phyloP scores from a whole-genome alignment of 1,284 basidiomycete genomes.

The Marasmius tenuissimus region DNA sequence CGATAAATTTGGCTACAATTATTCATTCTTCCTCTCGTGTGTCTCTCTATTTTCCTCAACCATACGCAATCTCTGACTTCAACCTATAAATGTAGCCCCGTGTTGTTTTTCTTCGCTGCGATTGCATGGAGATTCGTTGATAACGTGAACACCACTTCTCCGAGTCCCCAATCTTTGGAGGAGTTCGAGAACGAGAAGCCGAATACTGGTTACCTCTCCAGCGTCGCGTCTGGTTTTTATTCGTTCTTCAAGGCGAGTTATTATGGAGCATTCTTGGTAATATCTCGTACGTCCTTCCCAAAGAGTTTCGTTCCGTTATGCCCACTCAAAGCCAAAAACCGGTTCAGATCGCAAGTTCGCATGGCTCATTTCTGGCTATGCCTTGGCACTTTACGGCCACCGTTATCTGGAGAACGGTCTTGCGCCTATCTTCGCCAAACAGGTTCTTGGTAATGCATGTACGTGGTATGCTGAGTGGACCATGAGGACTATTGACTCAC shows the following conservation, averaged over 20 bases:
- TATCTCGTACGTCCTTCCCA: constrained; percentile 12
- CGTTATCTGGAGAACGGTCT: constrained; percentile 29
- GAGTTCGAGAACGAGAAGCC: not conserved
- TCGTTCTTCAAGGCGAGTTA: constrained; percentile 21
- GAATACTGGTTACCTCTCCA: not conserved
- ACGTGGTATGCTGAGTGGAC: not conserved
- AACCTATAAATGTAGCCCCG: constrained; percentile 16
- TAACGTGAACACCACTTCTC: not conserved
- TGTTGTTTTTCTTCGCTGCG: not conserved
- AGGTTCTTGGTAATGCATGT: constrained; percentile 19
- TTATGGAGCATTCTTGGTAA: constrained; percentile 17
- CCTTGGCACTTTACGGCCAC: constrained; percentile 30
- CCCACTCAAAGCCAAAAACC: constrained; percentile 14
- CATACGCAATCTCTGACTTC: constrained; percentile 12
- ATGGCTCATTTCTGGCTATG: constrained; percentile 7
- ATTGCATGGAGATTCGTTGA: not conserved
- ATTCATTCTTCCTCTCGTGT: constrained; percentile 30
- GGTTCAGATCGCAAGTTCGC: constrained; percentile 24
- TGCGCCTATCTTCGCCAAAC: constrained; percentile 29
- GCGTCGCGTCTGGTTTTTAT: not conserved
- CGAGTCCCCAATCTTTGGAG: not conserved
- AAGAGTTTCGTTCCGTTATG: not conserved
- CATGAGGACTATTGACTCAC: not conserved
- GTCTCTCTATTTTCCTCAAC: constrained; percentile 2
- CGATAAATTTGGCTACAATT: constrained; percentile 30